These are phyloP conservation scores for Aspergillus fumigatiaffinis DNA, from an alignment of 2,329 filamentous ascomycete genomes.

Conservation along the genomic window DNA sequence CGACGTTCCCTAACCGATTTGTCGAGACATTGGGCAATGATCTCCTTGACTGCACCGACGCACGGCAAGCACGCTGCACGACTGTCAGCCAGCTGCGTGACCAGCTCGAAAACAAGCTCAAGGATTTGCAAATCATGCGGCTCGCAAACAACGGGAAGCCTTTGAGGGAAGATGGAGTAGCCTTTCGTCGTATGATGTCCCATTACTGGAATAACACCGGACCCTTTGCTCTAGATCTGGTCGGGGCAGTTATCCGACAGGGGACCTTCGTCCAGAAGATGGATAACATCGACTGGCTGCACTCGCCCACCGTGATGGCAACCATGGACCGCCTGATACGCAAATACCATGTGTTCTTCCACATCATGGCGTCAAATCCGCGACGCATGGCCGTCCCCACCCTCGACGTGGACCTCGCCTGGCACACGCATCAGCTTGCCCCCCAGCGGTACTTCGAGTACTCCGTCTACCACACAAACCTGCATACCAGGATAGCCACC, in stretches of 20 bases:
- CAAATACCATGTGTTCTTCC: constrained; percentile 50
- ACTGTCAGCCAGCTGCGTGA: constrained; percentile 52
- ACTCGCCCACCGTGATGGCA: constrained; percentile 59
- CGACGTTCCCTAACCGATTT: constrained; percentile 56
- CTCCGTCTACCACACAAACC: constrained; percentile 43
- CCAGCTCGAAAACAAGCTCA: constrained; percentile 48
- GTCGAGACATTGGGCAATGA: constrained; percentile 47
- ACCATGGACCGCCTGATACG: constrained; percentile 63
- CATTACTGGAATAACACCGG: constrained; percentile 42
- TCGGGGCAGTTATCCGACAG: constrained; percentile 43
- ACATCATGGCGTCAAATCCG: constrained; percentile 37
- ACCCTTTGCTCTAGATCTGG: constrained; percentile 38
- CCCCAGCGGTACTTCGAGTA: constrained; percentile 61
- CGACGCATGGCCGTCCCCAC: constrained; percentile 33
- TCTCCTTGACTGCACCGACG: constrained; percentile 34
- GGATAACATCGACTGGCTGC: constrained; percentile 72
- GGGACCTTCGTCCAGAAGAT: constrained; percentile 55
- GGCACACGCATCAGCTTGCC: constrained; percentile 72
- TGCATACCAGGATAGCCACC: constrained; percentile 25
- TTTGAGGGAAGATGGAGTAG: constrained; percentile 21
- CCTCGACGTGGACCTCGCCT: constrained; percentile 36
- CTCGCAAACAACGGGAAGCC: constrained; percentile 34
- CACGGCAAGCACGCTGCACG: constrained; percentile 19
- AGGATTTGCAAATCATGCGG: constrained; percentile 35
- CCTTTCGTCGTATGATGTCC: constrained; percentile 41